Evolutionary conservation across 2,329 filamentous ascomycete genomes (phyloP), one percentile per base, ranked within the genome.

Genomic region (Penicillium sp.): DNA sequence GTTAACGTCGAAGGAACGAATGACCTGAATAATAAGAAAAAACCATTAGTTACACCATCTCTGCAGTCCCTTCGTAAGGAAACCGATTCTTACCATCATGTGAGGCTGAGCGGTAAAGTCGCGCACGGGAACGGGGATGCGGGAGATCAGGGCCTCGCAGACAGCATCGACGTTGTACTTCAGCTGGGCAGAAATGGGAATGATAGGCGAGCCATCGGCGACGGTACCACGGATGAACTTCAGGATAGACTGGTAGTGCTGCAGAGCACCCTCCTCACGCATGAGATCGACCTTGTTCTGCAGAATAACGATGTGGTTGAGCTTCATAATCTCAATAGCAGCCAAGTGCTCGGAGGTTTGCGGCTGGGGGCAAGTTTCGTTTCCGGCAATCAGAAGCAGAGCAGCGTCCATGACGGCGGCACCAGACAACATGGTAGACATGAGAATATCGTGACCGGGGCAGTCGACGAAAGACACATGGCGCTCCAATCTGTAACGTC

Each of bases 281-380:
- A 99, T 98, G 68, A 99, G 80, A 75, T 99, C 95, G 71, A 99
- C 95, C 86, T 99, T 99, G 83, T 99, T 99, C 80, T 99, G 95
- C 58, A 99, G 86, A 72, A 99, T 98, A 76, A 99, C 96, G 79
- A 99, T 97, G 81, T 99, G 96, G 78, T 96, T 92, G 64, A 99
- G 87, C 84, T 99, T 99, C 95, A 99, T 99, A 75, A 99, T 99
- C 79, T 99, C 95, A 74, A 99, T 98, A 65, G 95, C 95, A 65
- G 95, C 95, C 82, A 99, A 84, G 84, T 99, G 95, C 81, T 99
- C 95, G 24, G 93, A 97, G 19, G 95, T 99, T 80, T 99, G 95
- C 50, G 95, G 95, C 79, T 99, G 95, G 33, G 95, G 95, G 82
- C 95, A 98, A 52, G 91, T 88, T 88, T 99, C 95, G 81, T 99